Conservation (phyloP, 2,329 filamentous ascomycete species). For the Alternaria panax region DNA sequence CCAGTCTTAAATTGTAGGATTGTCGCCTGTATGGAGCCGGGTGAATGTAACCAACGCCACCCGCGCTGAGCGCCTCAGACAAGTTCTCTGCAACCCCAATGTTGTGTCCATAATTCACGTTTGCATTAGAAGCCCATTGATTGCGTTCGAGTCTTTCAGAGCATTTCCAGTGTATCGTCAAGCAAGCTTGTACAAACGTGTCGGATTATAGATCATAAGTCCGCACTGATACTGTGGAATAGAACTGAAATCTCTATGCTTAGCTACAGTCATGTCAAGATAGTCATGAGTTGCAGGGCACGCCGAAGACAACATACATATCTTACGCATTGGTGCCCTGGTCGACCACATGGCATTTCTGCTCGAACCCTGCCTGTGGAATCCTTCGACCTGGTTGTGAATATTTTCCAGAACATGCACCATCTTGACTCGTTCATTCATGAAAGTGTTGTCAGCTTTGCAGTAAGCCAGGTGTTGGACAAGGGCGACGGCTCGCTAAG, state of each 20-base stretch:
- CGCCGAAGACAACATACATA: not conserved
- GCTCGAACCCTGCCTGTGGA: not conserved
- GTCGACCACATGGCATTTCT: not conserved
- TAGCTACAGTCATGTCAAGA: not conserved
- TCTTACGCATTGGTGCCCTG: not conserved
- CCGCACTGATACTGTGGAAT: not conserved
- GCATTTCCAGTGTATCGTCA: not conserved
- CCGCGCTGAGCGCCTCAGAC: not conserved
- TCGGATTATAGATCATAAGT: not conserved
- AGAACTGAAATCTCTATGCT: not conserved
- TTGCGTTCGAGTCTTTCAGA: not conserved
- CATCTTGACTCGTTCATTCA: slow-evolving; percentile 8
- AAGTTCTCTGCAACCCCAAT: not conserved
- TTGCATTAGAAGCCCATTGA: not conserved
- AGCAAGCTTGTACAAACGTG: not conserved
- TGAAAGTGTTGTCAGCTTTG: slow-evolving; percentile 12
- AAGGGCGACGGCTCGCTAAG: slow-evolving; percentile 31
- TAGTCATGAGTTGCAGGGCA: not conserved
- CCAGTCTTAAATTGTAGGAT: not conserved
- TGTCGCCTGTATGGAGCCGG: slow-evolving; percentile 22
- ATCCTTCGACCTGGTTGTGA: slow-evolving; percentile 1
- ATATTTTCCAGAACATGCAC: slow-evolving; percentile 6
- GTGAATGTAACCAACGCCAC: slow-evolving; percentile 28
- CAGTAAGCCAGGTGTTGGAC: slow-evolving; percentile 14
- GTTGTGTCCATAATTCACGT: not conserved